Base-by-base conservation (phyloP, 306 rosid genomes). In the Quercus mongolica region DNA sequence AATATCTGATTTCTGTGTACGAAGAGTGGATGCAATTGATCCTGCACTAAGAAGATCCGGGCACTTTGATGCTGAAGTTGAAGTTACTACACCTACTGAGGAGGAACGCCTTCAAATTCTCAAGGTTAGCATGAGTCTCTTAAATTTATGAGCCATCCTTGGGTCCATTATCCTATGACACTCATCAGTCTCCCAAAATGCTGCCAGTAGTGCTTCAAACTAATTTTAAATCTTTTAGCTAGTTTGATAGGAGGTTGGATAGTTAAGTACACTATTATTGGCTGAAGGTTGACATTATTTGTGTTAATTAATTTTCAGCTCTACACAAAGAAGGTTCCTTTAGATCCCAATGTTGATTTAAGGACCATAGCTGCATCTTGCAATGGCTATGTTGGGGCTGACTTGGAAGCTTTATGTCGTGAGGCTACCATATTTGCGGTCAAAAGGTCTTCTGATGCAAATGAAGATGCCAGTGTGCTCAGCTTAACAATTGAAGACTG, bases 341-440 rank as follows among this genome's bases (percentile, higher is more conserved):
- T 85, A 82, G 94, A 87, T 84, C 52, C 83, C 58, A 44, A 74
- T 56, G 80, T 83, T 87, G 93, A 95, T 75, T 84, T 92, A 68
- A 86, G 79, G 78, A 83, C 73, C 55, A 85, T 95, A 78, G 97
- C 99, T 51, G 89, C 92, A 57, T 88, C 91, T 76, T 95, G 97
- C 89, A 95, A 92, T 80, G 98, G 99, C 33, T 95, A 85, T 85
- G 97, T 91, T 6, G 99, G 99, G 82, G 98, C 98, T 79, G 99
- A 95, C 79, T 84, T 95, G 78, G 91, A 89, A 88, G 98, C 97
- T 57, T 69, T 95, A 75, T 91, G 98, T 78, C 90, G 86, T 65
- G 92, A 95, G 85, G 94, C 97, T 80, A 82, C 87, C 33, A 80
- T 79, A 80, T 71, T 85, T 73, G 92, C 92, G 11, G 57, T 78